These are phyloP conservation scores for Breynia disticha DNA, from an alignment of 441 rosid species.

Conservation along the genomic window DNA sequence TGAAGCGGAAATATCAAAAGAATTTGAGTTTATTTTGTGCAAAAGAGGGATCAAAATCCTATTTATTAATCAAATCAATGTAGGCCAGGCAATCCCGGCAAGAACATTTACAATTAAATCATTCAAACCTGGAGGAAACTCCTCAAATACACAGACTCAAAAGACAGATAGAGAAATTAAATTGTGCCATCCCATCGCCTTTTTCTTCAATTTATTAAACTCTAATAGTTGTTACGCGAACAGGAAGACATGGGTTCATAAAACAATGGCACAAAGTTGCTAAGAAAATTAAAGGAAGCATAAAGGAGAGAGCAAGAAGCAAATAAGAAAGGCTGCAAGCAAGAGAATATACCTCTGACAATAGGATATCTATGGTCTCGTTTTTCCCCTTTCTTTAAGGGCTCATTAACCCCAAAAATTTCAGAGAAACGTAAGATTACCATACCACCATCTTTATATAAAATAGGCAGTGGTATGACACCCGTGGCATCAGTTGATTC, in stretches of 20 bases:
- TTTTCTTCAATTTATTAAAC: not conserved
- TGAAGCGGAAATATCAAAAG: too few relatives aligned
- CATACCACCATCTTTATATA: slow-evolving; percentile 78
- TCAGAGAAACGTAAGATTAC: slow-evolving; percentile 87
- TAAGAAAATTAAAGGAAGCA: slow-evolving; percentile 1
- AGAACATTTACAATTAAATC: too few relatives aligned
- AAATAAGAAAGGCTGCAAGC: not conserved
- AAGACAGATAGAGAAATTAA: too few relatives aligned
- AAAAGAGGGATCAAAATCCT: too few relatives aligned
- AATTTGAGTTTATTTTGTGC: too few relatives aligned
- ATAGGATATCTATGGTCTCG: slow-evolving; percentile 49
- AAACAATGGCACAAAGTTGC: slow-evolving; percentile 1
- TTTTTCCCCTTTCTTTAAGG: slow-evolving; percentile 54
- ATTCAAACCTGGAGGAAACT: too few relatives aligned
- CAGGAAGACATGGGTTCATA: too few relatives aligned
- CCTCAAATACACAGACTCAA: too few relatives aligned
- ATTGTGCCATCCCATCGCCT: too few relatives aligned
- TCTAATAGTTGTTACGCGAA: not conserved
- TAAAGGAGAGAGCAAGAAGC: slow-evolving; percentile 10
- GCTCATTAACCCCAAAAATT: slow-evolving; percentile 85
- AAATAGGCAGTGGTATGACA: slow-evolving; percentile 61
- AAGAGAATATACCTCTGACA: slow-evolving; percentile 47
- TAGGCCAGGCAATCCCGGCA: too few relatives aligned
- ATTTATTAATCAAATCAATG: too few relatives aligned
- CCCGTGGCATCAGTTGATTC: slow-evolving; percentile 36